phyloP scores from a whole-genome alignment of 352 stramenopile species.

The Globisporangium barbulae region DNA sequence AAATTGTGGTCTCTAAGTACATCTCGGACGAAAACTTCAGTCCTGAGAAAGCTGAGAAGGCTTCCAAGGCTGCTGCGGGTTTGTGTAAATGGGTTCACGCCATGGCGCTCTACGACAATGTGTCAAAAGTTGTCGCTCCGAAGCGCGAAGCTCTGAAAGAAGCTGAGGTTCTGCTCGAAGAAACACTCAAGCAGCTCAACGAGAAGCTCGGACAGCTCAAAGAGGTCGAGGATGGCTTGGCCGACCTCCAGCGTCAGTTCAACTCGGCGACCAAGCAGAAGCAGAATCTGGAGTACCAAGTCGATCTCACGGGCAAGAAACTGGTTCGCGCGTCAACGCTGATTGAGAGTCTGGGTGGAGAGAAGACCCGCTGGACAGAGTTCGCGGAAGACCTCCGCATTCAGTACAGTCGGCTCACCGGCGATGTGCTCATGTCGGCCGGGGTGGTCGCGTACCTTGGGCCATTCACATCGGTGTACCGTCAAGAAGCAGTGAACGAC shows the following conservation, averaged over 20 bases:
- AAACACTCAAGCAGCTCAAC: conserved; percentile 90
- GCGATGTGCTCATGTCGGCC: conserved; percentile 91
- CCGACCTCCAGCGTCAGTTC: conserved; percentile 85
- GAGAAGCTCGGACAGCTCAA: conserved; percentile 90
- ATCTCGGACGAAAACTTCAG: conserved; percentile 92
- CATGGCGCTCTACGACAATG: conserved; percentile 92
- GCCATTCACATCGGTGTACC: conserved; percentile 90
- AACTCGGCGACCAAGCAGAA: conserved; percentile 90
- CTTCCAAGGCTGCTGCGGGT: conserved; percentile 89
- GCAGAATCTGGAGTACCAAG: conserved; percentile 88
- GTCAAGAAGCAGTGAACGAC: conserved; percentile 69
- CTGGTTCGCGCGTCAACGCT: conserved; percentile 90
- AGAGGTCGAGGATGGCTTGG: conserved; percentile 89
- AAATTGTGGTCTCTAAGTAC: conserved; percentile 87
- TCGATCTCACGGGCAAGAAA: conserved; percentile 93
- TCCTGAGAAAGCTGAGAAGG: conserved; percentile 90
- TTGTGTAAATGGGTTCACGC: conserved; percentile 93
- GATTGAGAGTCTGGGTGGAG: conserved; percentile 91
- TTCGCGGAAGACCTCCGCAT: conserved; percentile 78
- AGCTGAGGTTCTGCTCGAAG: conserved; percentile 80
- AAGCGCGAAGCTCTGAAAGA: conserved; percentile 88
- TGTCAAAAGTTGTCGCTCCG: conserved; percentile 91
- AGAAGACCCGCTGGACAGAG: conserved; percentile 91
- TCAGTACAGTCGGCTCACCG: conserved; percentile 89
- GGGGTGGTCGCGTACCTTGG: conserved; percentile 92